Percentiles rank a stretch among this genome's conserved stretches.
phyloP scores from a whole-genome alignment of 2,329 filamentous ascomycete species.

The Cladobotryum protrusum region DNA sequence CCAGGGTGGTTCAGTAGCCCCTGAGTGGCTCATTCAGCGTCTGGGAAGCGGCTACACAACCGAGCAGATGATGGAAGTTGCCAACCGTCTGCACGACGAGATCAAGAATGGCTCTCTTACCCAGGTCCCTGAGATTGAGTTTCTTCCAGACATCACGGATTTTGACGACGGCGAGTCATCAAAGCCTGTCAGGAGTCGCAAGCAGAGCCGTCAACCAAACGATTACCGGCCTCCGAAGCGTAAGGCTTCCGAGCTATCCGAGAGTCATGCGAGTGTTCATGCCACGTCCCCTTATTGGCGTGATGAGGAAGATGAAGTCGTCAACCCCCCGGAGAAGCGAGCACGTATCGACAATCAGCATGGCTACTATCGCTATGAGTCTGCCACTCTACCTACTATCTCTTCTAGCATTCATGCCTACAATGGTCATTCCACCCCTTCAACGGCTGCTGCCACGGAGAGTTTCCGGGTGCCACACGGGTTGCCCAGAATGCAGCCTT shows the following conservation, averaged over 20 bases:
- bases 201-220: conserved; percentile 13
- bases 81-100: conserved; percentile 38
- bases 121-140: conserved; percentile 53
- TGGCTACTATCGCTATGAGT: background rate
- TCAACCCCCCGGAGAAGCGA: conserved; percentile 19
- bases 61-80: conserved; percentile 40
- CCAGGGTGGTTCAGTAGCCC: conserved; percentile 33
- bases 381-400: background rate
- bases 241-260: conserved; percentile 16
- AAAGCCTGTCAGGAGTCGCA: conserved; percentile 18
- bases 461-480: conserved; percentile 11
- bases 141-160: conserved; percentile 48
- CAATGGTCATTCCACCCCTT: background rate
- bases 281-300: background rate
- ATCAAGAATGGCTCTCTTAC: conserved; percentile 36
- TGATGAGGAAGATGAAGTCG: background rate
- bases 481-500: conserved; percentile 19
- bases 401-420: conserved; percentile 6
- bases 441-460: background rate
- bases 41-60: conserved; percentile 44
- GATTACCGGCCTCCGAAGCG: conserved; percentile 19
- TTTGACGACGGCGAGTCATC: conserved; percentile 22
- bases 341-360: conserved; percentile 12
- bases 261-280: background rate
- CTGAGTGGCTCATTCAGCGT: conserved; percentile 42